A percentile compares a stretch with the other conserved stretches of the same genome.
Conservation (phyloP, 1,284 basidiomycete genomes). For the Sporisorium iseilematis-ciliati region DNA sequence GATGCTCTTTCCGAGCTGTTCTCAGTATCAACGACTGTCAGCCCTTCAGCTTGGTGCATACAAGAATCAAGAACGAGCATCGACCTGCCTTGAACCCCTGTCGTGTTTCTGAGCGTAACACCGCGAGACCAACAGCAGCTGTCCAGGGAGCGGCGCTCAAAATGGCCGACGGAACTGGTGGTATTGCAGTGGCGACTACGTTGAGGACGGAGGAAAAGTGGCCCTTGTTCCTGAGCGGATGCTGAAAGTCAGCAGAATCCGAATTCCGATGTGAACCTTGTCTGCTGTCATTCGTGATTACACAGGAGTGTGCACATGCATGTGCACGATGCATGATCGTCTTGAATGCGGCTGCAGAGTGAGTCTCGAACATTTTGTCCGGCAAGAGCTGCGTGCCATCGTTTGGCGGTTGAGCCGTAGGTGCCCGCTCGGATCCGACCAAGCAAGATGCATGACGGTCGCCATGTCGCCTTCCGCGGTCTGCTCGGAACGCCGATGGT, state of each 20-base stretch:
- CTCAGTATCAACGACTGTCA: too few species aligned
- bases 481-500: not conserved
- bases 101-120: not conserved
- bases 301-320: too few species aligned
- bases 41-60: too few species aligned
- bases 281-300: not conserved
- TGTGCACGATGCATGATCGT: too few species aligned
- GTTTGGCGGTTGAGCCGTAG: too few species aligned
- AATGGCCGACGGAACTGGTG: not conserved
- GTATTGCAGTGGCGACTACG: not conserved
- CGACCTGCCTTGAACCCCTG: not conserved
- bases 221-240: conserved; percentile 2
- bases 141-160: not conserved
- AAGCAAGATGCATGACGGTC: not conserved
- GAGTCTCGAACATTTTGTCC: not conserved
- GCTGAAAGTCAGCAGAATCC: not conserved
- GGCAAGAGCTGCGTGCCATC: not conserved
- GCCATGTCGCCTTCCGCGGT: not conserved
- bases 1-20: not conserved
- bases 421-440: not conserved
- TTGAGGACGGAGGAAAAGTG: not conserved
- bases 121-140: not conserved
- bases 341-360: not conserved
- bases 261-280: not conserved
- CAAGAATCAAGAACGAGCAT: too few species aligned